phyloP scores from a whole-genome alignment of 1,284 basidiomycete genomes.

The Volvariella surrecta region DNA sequence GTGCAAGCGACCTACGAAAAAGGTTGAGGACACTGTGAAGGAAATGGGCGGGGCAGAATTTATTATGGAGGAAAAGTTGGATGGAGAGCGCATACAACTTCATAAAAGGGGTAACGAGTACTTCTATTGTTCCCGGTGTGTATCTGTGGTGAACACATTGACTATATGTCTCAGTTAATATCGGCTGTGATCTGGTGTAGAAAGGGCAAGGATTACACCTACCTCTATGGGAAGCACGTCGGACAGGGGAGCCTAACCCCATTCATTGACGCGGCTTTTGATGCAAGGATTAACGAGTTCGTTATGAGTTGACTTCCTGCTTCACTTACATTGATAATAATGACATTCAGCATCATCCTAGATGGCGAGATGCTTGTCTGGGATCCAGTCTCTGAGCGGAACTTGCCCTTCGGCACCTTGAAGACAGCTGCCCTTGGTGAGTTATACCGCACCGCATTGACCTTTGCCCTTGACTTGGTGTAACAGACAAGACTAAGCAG shows the following conservation, averaged over 20 bases:
- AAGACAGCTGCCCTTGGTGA: conserved; percentile 83
- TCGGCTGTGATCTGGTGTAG: too few relatives aligned
- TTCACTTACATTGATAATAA: background rate
- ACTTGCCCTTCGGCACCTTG: conserved; percentile 84
- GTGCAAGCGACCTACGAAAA: conserved; percentile 76
- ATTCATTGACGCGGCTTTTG: conserved; percentile 69
- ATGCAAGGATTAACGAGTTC: conserved; percentile 71
- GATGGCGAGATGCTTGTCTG: conserved; percentile 98
- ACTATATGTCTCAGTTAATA: too few relatives aligned
- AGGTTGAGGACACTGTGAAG: conserved; percentile 75
- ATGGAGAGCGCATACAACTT: conserved; percentile 91
- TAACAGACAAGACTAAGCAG: conserved; percentile 58
- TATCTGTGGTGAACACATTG: too few relatives aligned
- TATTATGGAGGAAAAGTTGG: conserved; percentile 91
- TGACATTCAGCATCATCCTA: conserved; percentile 63
- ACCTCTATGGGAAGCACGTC: conserved; percentile 80
- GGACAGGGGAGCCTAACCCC: conserved; percentile 83
- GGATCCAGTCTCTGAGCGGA: conserved; percentile 82
- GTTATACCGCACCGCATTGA: conserved; percentile 10
- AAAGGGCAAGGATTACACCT: conserved; percentile 91
- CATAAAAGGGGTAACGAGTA: conserved; percentile 87
- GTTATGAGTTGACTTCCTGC: conserved; percentile 18
- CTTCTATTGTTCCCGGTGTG: conserved; percentile 83
- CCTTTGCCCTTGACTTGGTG: conserved; percentile 1
- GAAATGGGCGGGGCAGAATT: conserved; percentile 71